phyloP scores from a whole-genome alignment of 2,329 filamentous ascomycete genomes.

The Trichophaea hybrida region DNA sequence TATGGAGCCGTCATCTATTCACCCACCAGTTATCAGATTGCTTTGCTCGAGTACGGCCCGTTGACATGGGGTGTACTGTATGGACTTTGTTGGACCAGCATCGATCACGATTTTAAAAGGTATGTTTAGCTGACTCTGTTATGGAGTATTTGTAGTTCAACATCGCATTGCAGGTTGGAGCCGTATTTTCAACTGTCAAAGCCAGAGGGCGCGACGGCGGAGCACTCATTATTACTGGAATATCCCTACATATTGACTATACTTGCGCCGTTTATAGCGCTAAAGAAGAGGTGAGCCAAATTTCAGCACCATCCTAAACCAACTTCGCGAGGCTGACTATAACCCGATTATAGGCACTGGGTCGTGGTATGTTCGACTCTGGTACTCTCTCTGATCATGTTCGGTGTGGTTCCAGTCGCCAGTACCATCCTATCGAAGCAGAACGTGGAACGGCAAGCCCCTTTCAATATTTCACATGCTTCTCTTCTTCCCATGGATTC shows the following conservation, averaged over 20 bases:
- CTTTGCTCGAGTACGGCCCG: constrained; percentile 2
- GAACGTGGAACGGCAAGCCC: not conserved
- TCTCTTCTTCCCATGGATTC: not conserved
- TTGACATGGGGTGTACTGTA: not conserved
- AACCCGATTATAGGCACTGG: not conserved
- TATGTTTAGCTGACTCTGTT: too few species aligned
- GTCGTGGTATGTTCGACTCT: not conserved
- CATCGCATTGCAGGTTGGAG: not conserved
- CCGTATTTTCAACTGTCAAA: constrained; percentile 14
- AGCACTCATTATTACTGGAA: constrained; percentile 9
- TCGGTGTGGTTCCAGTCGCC: not conserved
- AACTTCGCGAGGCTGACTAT: too few species aligned
- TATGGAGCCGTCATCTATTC: constrained; percentile 6
- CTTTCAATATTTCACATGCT: not conserved
- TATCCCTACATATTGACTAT: constrained; percentile 7
- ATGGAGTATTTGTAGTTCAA: too few species aligned
- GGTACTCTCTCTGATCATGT: not conserved
- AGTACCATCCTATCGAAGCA: not conserved
- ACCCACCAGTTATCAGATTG: not conserved
- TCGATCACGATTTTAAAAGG: constrained; percentile 11
- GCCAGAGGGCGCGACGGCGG: constrained; percentile 2
- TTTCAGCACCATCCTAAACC: too few species aligned
- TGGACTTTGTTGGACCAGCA: constrained; percentile 3
- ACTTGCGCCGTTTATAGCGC: constrained; percentile 5
- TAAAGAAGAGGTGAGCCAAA: not conserved